Evolutionary conservation across 2,329 filamentous ascomycete genomes (phyloP), one percentile per base, ranked within the genome.

Genomic region (Triangularia verruculosa): DNA sequence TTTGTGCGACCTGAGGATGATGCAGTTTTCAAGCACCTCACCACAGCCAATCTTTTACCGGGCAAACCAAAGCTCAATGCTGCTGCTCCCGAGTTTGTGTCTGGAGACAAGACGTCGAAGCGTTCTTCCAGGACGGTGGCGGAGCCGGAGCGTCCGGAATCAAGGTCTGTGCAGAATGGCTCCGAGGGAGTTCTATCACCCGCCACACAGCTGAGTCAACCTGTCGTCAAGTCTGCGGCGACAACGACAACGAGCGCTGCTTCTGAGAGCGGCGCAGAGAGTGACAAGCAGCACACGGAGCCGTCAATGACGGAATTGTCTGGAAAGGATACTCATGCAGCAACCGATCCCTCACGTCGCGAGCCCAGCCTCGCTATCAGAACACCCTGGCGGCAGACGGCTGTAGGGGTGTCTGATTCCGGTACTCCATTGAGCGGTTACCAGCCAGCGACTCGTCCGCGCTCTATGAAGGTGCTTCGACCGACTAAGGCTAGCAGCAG

Each of bases 1-100:
- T 90, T 99, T 69, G 93, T 97, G 47, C 87, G 95, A 27, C 95
- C 95, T 0, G 95, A 98, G 75, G 89, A 96, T 70, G 92, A 97
- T 62, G 82, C 80, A 3, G 78, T 87, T 0, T 98, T 96, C 79
- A 95, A 90, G 70, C 85, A 88, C 69, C 82, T 98, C 57, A 86
- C 81, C 70, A 93, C 90, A 1, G 81, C 82, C 51, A 84, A 82
- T 63, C 67, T 82, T n/a, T 65, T 78, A 8, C 80, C 83, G 0
- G 84, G 83, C 65, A 86, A 80, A 72, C 81, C 82, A 8, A 86
- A 84, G 67, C 76, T 89, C 27, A 89, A 89, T 63, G 79, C 79
- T 4, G 74, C 75, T 34, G 84, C 84, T 2, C 77, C 78, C 11
- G 78, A 78, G 22, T 80, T 81, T 62, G 72, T 80, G 11, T 72